Evolutionary conservation across 1,139 yeast genomes (phyloP), one percentile per base, ranked within the genome.

Genomic region (Saccharomyces hybrid): DNA sequence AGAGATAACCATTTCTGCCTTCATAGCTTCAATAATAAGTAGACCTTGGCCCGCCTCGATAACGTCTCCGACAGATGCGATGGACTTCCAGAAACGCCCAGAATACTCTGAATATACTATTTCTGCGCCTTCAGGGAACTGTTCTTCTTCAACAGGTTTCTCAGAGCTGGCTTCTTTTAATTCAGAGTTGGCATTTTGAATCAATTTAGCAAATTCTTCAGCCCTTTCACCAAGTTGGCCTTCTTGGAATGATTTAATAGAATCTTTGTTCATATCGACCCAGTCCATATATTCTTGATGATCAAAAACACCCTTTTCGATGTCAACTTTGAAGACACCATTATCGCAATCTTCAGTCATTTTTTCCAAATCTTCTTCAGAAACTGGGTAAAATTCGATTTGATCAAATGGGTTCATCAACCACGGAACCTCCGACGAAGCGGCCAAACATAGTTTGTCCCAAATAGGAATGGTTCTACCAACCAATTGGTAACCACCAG

Each of bases 381-480:
- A 73, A 3, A 88, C 97, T 27, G 97, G 97, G 69, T 87, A 93
- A 73, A 87, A 93, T 69, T 90, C 96, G 62, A 93, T 84, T 74
- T 90, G 96, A 70, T 93, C 99, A 68, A 93, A 93, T 63, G 96
- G 95, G 8, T 84, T 75, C 65, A 91, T 78, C 64, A 93, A 76
- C 98, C 98, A 93, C 55, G 98, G 98, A 54, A 84, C 75, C 53
- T 80, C 82, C 5, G 85, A 77, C 62, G 85, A 89, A 23, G 76
- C 73, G 52, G 93, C 93, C 58, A 93, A 76, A 34, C 88, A 79
- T 65, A 91, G 79, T 74, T 89, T 91, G 71, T 93, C 98, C 99
- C 99, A 93, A 62, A 91, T 91, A 56, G 98, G 98, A 61, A 93
- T 84, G 3, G 99, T 93, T 70, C 98, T 82, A 55, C 98, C 99